Conservation (phyloP, 2,329 filamentous ascomycete genomes). For the Arachnopeziza araneosa region DNA sequence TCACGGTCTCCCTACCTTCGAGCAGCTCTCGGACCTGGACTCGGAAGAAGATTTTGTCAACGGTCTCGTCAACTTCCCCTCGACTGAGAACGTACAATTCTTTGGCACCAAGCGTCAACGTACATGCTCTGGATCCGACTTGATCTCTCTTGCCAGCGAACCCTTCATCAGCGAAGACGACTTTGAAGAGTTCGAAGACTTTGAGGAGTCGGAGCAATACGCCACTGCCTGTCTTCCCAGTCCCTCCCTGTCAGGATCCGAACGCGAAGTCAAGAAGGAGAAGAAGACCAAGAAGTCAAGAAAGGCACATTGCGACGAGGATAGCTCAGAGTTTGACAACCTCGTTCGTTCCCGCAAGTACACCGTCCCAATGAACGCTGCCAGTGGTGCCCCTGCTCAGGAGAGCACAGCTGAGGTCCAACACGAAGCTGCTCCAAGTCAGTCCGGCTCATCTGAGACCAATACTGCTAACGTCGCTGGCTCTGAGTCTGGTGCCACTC, state of each 20-base stretch:
- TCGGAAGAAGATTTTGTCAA: conserved; percentile 83
- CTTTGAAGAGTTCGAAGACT: conserved; percentile 70
- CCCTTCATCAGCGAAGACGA: conserved; percentile 72
- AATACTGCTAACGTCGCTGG: conserved; percentile 38
- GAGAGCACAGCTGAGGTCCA: conserved; percentile 23
- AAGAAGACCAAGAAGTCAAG: conserved; percentile 55
- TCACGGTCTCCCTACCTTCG: conserved; percentile 65
- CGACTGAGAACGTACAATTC: conserved; percentile 53
- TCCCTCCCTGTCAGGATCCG: conserved; percentile 49
- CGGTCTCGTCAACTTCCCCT: conserved; percentile 64
- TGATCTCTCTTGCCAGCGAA: conserved; percentile 65
- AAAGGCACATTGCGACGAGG: conserved; percentile 35
- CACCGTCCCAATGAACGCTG: conserved; percentile 30
- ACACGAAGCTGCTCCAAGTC: conserved; percentile 34
- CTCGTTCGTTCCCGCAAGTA: conserved; percentile 31
- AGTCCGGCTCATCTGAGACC: conserved; percentile 36
- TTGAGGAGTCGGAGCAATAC: conserved; percentile 62
- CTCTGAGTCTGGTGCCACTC: conserved; percentile 30
- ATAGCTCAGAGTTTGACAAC: conserved; percentile 32
- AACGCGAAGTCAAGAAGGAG: conserved; percentile 43
- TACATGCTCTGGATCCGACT: conserved; percentile 62
- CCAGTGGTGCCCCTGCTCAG: conserved; percentile 25
- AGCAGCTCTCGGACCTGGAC: conserved; percentile 84
- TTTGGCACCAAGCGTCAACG: conserved; percentile 62
- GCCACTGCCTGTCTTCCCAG: conserved; percentile 57